Conservation (phyloP, 768 basidiomycete genomes). For the Lentinus tigrinus region DNA sequence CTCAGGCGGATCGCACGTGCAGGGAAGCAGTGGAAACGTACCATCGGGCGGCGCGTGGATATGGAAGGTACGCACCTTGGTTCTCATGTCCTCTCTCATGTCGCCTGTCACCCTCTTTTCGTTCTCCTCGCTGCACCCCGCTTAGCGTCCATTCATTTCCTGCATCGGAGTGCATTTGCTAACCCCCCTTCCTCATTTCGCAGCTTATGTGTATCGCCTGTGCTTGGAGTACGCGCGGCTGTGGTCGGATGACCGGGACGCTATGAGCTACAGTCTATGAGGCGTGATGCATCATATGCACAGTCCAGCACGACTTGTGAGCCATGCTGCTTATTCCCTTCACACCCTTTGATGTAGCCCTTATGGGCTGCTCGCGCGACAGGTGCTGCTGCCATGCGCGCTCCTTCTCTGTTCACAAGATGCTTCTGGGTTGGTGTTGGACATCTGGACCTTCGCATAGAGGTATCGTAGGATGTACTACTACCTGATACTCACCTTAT, state of each 20-base stretch:
- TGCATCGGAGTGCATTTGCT: slow-evolving; percentile 1
- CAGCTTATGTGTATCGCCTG: slow-evolving; percentile 85
- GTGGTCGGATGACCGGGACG: slow-evolving; percentile 79
- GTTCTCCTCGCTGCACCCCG: background rate
- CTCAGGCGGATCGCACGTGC: slow-evolving; percentile 83
- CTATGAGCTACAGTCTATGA: slow-evolving; percentile 47
- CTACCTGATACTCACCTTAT: background rate
- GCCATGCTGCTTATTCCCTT: background rate
- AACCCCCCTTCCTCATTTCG: slow-evolving; percentile 10
- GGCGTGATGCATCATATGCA: background rate
- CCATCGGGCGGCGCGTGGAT: slow-evolving; percentile 77
- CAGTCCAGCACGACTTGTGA: background rate
- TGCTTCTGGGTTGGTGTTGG: slow-evolving; percentile 6
- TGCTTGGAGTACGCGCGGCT: slow-evolving; percentile 88
- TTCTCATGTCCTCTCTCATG: background rate
- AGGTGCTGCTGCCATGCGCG: background rate
- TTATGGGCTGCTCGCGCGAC: background rate
- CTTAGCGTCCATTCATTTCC: background rate
- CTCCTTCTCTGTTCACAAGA: background rate
- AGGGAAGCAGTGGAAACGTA: slow-evolving; percentile 91
- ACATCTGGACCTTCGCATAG: slow-evolving; percentile 7
- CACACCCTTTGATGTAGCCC: background rate
- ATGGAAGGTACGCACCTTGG: slow-evolving; percentile 75
- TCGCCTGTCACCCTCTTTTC: background rate
- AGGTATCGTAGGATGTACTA: slow-evolving; percentile 17